Evolutionary conservation across 371 early-diverging fungal species (phyloP), one percentile per base, ranked within the genome.

Genomic region (Blakeslea trispora): DNA sequence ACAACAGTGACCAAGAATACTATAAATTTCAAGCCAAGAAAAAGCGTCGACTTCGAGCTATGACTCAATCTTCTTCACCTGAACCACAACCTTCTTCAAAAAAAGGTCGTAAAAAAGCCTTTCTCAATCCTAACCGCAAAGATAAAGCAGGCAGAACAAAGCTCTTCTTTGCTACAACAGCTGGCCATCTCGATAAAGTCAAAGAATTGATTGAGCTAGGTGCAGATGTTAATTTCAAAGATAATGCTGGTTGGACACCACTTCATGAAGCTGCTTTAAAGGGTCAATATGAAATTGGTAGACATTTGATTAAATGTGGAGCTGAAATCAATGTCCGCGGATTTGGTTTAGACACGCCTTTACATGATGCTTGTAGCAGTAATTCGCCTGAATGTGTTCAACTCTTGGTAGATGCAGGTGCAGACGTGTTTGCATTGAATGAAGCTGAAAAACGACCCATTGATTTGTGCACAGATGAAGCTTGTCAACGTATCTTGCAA

Each of bases 301-400:
- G 66, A 48, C 78, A 74, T 41, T 68, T 91, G 28, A 69, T 89
- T 9, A 59, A 72, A 43, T 71, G 69, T 28, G 73, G 76, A 9
- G 83, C 84, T 1, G 81, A 86, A 51, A 75, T 89, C 41, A 83
- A 89, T 58, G 81, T 78, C 0, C 61, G 74, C 42, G 88, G 85
- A 23, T 70, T 74, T 37, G 85, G 87, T 46, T 77, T 83, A 42
- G 85, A 85, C 44, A 90, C 92, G 9, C 86, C 95, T 14, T 55
- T 94, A 28, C 93, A 93, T 69, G 92, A 91, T 71, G 92, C 92
- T 10, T 79, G 86, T 22, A 71, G 85, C 34, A 86, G 88, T 59
- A 89, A 87, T 0, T 81, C 83, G 41, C 56, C 74, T 9, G 82
- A 84, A 19, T 73, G 77, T 53, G 86, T 88, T 5, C 69, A 81